phyloP scores from a whole-genome alignment of 768 basidiomycete species.

The Polyporus arcularius region DNA sequence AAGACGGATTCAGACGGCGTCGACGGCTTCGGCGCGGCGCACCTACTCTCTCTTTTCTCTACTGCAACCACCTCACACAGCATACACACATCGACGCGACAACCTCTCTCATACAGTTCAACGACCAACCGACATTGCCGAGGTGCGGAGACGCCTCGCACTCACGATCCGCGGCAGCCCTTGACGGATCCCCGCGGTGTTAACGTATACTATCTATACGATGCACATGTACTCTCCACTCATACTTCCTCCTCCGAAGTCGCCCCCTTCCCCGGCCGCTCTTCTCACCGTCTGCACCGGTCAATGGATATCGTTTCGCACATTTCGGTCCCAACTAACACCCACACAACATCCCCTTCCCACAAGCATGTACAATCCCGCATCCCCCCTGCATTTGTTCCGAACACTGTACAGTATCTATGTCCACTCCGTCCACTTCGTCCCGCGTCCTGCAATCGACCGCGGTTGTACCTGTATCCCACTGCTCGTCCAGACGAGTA shows the following conservation, averaged over 20 bases:
- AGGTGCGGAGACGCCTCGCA: conserved; percentile 2
- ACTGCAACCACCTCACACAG: not conserved
- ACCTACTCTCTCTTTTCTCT: not conserved
- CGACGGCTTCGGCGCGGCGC: conserved; percentile 9
- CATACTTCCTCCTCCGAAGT: not conserved
- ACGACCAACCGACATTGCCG: not conserved
- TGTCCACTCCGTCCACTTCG: not conserved
- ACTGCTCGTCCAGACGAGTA: no score
- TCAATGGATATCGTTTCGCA: not conserved
- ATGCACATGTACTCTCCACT: conserved; percentile 4
- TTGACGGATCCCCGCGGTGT: conserved; percentile 13
- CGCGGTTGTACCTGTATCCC: not conserved
- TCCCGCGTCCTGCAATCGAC: not conserved
- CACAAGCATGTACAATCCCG: not conserved
- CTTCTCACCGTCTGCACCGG: not conserved
- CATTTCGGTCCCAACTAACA: not conserved
- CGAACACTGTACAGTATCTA: not conserved
- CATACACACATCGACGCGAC: not conserved
- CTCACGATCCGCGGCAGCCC: conserved; percentile 4
- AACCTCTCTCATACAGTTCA: no score
- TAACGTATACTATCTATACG: conserved; percentile 18
- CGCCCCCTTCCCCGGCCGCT: conserved; percentile 1
- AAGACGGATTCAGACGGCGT: not conserved
- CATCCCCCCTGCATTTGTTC: not conserved
- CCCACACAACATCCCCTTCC: conserved; percentile 1